Evolutionary conservation across 2,329 filamentous ascomycete species (phyloP), one percentile per base, ranked within the genome.

Genomic region (Aureobasidium zeae): DNA sequence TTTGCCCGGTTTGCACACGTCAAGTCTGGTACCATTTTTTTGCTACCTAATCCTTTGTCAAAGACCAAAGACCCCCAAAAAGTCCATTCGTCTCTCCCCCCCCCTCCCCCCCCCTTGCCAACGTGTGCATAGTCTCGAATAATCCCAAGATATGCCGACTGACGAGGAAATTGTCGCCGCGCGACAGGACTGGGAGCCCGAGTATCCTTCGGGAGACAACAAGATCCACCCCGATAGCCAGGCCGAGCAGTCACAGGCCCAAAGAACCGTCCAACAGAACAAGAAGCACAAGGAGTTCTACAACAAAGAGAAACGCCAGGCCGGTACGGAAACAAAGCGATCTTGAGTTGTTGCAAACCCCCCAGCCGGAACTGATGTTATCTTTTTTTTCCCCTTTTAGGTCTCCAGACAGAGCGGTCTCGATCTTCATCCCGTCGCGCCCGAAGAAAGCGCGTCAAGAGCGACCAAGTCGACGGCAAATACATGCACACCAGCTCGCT

Each of bases 401-500:
- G 63, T 35, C 56, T 58, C 6, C 62, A 67, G 46, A 57, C 61
- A 3, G 65, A 66, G 41, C 63, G 64, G 30, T 71, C 68, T 13
- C 64, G 69, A 22, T 70, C 66, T 4, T 56, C 61, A 3, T 71
- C 69, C 9, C 65, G 69, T 17, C 62, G 67, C 25, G 67, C 63
- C 49, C 67, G 69, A 16, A 65, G 69, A 32, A 58, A 65, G 46
- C 66, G 69, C 24, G 64, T 71, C 45, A 56, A 66, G 49, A 58
- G 70, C 52, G 64, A 55, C 45, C 57, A 64, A 29, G 57, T 64
- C 30, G 65, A 69, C 17, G 68, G 68, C 52, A 71, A 71, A 55
- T 67, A 69, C 63, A 71, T 72, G 69, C 65, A 68, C 57, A 72
- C 69, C 7, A 60, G 60, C 7, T 64, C 63, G 5, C 59, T 72